Percentiles rank a stretch among this genome's conserved stretches.
Conservation (phyloP, 2,329 filamentous ascomycete species). For the Arthrobotrys musiformis region DNA sequence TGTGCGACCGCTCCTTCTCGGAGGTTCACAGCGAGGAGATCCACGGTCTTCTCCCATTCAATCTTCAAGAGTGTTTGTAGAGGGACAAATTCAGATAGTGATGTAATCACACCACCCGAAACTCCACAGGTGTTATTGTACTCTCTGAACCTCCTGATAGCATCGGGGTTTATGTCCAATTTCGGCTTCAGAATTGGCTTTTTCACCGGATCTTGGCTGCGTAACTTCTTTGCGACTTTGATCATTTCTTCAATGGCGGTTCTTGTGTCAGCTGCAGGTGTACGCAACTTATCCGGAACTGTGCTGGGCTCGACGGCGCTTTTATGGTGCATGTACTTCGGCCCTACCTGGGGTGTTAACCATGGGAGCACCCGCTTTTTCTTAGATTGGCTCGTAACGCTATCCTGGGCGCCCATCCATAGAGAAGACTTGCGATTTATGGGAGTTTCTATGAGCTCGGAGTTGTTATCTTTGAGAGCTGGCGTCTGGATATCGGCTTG, state of each 20-base stretch:
- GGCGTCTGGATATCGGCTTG: neutral
- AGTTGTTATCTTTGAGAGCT: constrained; percentile 26
- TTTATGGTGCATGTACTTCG: neutral
- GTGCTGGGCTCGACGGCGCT: neutral
- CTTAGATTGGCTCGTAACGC: neutral
- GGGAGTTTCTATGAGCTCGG: constrained; percentile 21
- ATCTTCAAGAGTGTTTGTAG: constrained; percentile 49
- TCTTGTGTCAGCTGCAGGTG: neutral
- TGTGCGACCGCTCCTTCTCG: constrained; percentile 44
- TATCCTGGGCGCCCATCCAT: neutral
- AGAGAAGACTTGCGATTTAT: neutral
- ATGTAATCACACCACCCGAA: constrained; percentile 29
- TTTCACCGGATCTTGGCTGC: neutral
- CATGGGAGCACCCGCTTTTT: constrained; percentile 29
- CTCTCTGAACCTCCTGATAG: constrained; percentile 14
- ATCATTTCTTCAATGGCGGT: constrained; percentile 22
- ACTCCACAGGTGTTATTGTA: constrained; percentile 27
- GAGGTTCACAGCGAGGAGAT: constrained; percentile 57
- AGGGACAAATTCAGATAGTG: constrained; percentile 58
- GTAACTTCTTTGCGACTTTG: constrained; percentile 2
- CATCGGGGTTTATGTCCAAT: constrained; percentile 26
- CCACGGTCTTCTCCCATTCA: constrained; percentile 57
- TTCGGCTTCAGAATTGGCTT: constrained; percentile 22
- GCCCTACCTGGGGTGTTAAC: constrained; percentile 20
- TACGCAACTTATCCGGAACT: neutral